Evolutionary conservation across 345 rosid species (phyloP).

Genomic region (Carallia brachiata): DNA sequence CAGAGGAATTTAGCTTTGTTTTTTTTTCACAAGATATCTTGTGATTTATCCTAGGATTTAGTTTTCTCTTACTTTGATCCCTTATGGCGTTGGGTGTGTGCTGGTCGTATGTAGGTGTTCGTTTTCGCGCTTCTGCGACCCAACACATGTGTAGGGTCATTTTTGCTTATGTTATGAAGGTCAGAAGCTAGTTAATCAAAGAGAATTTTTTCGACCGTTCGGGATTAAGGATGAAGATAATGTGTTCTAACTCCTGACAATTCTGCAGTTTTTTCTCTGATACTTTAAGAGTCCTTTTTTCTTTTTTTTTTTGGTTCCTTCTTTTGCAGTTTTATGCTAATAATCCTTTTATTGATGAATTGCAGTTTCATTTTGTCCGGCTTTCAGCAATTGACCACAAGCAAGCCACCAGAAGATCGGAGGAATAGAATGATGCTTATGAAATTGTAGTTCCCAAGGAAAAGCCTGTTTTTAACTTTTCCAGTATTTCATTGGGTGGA

Average conservation of each 20-base stretch:
- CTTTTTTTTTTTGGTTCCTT: no score
- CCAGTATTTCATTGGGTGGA: no score
- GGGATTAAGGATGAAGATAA: conserved; percentile 4
- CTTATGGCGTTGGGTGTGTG: not conserved
- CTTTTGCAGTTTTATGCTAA: no score
- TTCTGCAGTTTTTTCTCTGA: no score
- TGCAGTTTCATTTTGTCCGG: conserved; percentile 8
- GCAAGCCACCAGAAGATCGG: not conserved
- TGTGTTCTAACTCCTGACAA: not conserved
- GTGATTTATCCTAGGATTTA: not conserved
- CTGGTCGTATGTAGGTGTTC: not conserved
- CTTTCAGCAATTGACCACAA: not conserved
- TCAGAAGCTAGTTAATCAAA: not conserved
- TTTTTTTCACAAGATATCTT: no score
- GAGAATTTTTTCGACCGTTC: not conserved
- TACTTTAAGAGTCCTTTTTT: not conserved
- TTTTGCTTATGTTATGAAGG: conserved; percentile 10
- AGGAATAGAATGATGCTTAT: not conserved
- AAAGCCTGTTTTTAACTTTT: no score
- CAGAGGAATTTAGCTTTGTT: no score
- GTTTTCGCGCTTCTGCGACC: no score
- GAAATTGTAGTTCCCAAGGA: no score
- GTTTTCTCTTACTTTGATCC: not conserved
- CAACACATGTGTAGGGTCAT: not conserved
- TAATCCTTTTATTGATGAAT: not conserved